phyloP scores from a whole-genome alignment of 2,329 filamentous ascomycete species.

The Diatrype stigma region DNA sequence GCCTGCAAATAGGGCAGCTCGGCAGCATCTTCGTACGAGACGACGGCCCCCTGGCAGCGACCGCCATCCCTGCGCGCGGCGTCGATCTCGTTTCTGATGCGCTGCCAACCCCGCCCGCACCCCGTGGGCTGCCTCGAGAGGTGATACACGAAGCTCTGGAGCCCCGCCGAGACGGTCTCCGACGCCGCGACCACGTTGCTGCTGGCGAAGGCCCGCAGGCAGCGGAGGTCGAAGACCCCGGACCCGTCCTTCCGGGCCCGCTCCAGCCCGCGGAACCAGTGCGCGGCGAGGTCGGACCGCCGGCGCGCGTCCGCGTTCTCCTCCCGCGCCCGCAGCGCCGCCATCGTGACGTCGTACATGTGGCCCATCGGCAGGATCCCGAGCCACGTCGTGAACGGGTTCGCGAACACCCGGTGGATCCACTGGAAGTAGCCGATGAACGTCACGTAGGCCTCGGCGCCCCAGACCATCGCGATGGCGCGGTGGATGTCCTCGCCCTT shows the following conservation, averaged over 20 bases:
- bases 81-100: slow-evolving; percentile 10
- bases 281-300: slow-evolving; percentile 7
- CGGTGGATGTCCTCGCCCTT: slow-evolving; percentile 21
- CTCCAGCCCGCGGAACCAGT: slow-evolving; percentile 10
- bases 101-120: slow-evolving; percentile 2
- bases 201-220: slow-evolving; percentile 1
- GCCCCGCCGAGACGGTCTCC: slow-evolving; percentile 6
- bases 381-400: slow-evolving; percentile 11
- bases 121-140: slow-evolving; percentile 4
- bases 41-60: slow-evolving; percentile 3
- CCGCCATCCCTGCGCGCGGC: slow-evolving; percentile 4
- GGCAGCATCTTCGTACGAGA: slow-evolving; percentile 13
- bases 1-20: slow-evolving; percentile 21
- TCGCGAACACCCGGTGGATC: slow-evolving; percentile 14
- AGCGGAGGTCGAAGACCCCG: slow-evolving; percentile 2
- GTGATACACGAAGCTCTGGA: slow-evolving; percentile 8
- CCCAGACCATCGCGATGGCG: slow-evolving; percentile 13
- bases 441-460: slow-evolving; percentile 4
- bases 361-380: slow-evolving; percentile 10
- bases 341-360: slow-evolving; percentile 7
- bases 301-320: slow-evolving; percentile 9
- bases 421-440: slow-evolving; percentile 6
- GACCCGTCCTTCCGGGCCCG: slow-evolving; percentile 6
- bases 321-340: slow-evolving; percentile 4
- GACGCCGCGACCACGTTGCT: slow-evolving; percentile 7